Base-by-base conservation (phyloP, 2,329 filamentous ascomycete genomes). In the Peltaster fructicola region DNA sequence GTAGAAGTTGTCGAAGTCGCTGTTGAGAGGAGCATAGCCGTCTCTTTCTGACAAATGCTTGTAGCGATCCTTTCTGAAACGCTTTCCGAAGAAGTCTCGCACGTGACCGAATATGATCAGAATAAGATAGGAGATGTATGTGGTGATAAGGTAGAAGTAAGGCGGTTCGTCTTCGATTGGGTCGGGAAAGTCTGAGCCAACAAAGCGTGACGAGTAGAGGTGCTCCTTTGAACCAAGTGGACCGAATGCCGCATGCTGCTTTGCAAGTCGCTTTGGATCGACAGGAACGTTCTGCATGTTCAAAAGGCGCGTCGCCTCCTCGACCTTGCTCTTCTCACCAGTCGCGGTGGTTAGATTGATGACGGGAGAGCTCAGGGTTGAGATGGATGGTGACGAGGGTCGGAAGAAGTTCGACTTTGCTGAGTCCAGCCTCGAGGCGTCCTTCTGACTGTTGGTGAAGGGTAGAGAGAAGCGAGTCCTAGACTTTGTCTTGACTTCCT, bases 1-100 rank as follows among this genome's bases (percentile, higher is more conserved):
- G 54, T 98, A 98, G 53, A 98, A 98, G 53, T 85, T 95, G 60
- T 98, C 88, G 47, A 98, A 98, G 53, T 98, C 88, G 43, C 82
- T 90, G 53, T 93, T 95, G 36, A 98, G 64, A 2, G 88, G 82
- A 7, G 85, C 88, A 47, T 92, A 95, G 34, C 88, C 88, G 48
- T 92, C 80, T 37, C 70, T 67, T 17, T 75, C 66, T 47, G 77
- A 77, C 43, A 95, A 61, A 41, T 88, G 75, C 45, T 70, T 73
- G 54, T 95, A 95, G 44, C 81, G 76, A 47, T 78, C 70, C 50
- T 82, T 70, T 47, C 75, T 76, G 56, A 98, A 93, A 33, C 79
- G 71, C 63, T 95, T 93, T 51, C 88, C 85, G 48, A 98, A 95
- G 56, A 93, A 95, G 51, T 98, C 88, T 48, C 85, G 73, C 32